Percentiles rank a stretch among this genome's conserved stretches.
These are phyloP conservation scores for Tolypocladium capitatum DNA, from an alignment of 2,329 filamentous ascomycete genomes.

Conservation along the genomic window DNA sequence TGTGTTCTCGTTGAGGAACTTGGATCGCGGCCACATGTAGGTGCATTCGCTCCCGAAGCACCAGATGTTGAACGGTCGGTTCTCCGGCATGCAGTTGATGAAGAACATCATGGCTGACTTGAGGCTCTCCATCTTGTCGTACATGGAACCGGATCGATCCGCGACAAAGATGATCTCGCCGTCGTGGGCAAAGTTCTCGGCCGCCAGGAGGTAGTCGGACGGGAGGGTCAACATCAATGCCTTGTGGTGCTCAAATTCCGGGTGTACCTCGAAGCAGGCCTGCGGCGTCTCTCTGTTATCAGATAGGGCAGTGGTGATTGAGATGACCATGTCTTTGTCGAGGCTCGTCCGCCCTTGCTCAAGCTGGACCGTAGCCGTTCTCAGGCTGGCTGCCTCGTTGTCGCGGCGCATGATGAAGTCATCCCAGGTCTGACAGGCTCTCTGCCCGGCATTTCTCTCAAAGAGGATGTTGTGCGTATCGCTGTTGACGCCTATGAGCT, in stretches of 20 bases:
- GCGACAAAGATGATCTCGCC: slow-evolving; percentile 4
- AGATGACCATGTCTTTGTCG: slow-evolving; percentile 3
- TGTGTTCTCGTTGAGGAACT: background rate
- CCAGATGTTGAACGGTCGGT: slow-evolving; percentile 28
- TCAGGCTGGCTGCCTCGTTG: background rate
- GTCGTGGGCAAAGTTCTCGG: background rate
- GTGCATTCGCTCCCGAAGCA: slow-evolving; percentile 13
- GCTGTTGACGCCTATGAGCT: background rate
- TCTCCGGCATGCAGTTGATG: slow-evolving; percentile 37
- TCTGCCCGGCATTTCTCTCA: background rate
- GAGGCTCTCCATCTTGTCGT: slow-evolving; percentile 31
- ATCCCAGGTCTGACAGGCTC: slow-evolving; percentile 2
- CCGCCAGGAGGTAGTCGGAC: background rate
- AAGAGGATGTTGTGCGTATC: slow-evolving; percentile 1
- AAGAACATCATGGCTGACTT: slow-evolving; percentile 40
- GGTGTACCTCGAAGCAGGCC: slow-evolving; percentile 2
- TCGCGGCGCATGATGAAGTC: slow-evolving; percentile 4
- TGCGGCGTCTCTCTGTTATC: background rate
- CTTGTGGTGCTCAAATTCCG: background rate
- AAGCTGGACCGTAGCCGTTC: slow-evolving; percentile 1
- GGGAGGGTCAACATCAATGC: slow-evolving; percentile 2
- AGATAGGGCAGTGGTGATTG: background rate
- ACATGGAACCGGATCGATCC: slow-evolving; percentile 27
- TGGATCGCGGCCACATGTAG: slow-evolving; percentile 1
- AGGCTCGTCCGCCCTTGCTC: slow-evolving; percentile 1